A percentile compares a stretch with the other conserved stretches of the same genome.
Evolutionary conservation across 1,284 basidiomycete genomes (phyloP).

Genomic region (Sporisorium scitamineum): DNA sequence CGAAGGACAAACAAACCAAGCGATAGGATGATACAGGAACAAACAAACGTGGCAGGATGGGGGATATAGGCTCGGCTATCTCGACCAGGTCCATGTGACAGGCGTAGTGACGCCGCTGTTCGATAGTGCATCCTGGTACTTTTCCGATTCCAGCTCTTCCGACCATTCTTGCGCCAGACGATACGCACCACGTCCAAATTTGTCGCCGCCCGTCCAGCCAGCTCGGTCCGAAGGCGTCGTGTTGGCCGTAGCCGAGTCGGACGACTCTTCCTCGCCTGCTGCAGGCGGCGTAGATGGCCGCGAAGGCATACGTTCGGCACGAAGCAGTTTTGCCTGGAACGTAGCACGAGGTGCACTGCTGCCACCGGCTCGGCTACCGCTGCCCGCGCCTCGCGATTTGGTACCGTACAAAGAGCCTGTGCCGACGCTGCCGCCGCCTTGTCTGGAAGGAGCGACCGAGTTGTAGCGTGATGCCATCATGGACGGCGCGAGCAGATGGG

Average conservation of each 20-base stretch:
- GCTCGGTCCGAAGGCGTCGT: constrained; percentile 43
- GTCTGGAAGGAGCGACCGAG: constrained; percentile 44
- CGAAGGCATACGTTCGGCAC: constrained; percentile 51
- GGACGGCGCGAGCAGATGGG: constrained; percentile 35
- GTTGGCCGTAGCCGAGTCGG: constrained; percentile 32
- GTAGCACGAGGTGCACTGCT: constrained; percentile 44
- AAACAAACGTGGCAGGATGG: not conserved
- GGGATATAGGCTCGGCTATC: constrained; percentile 9
- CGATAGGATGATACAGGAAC: not conserved
- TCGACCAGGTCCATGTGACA: constrained; percentile 51
- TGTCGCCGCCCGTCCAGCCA: constrained; percentile 51
- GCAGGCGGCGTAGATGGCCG: constrained; percentile 35
- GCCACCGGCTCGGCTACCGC: constrained; percentile 24
- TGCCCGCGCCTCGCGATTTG: constrained; percentile 26
- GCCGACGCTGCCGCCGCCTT: constrained; percentile 45
- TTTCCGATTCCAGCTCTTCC: constrained; percentile 41
- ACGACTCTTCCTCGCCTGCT: constrained; percentile 30
- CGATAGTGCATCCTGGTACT: constrained; percentile 45
- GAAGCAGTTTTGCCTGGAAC: constrained; percentile 43
- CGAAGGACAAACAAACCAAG: not conserved
- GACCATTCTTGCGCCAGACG: constrained; percentile 44
- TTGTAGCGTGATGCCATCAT: constrained; percentile 34
- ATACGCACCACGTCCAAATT: constrained; percentile 41
- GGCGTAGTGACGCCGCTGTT: constrained; percentile 49
- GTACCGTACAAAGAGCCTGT: constrained; percentile 38